Evolutionary conservation across 2,329 filamentous ascomycete species (phyloP).

Genomic region (Venturia carpophila): DNA sequence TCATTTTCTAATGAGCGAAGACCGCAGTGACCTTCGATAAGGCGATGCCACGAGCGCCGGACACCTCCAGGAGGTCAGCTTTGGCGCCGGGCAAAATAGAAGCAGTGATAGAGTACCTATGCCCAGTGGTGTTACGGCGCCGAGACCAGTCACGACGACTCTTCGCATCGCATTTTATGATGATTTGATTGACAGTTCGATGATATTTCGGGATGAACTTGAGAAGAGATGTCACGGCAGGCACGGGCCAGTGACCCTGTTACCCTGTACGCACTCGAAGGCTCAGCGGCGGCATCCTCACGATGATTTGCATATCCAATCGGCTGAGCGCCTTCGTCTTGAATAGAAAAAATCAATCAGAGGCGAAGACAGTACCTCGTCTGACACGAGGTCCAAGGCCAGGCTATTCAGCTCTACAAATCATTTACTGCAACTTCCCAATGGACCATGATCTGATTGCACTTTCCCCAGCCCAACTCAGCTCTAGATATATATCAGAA

Average conservation of each 20-base stretch:
- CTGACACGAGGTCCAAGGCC: too few species aligned
- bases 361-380: too few species aligned
- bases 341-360: too few species aligned
- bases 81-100: background rate
- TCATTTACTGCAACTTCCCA: background rate
- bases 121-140: conserved; percentile 59
- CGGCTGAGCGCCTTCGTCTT: too few species aligned
- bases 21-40: conserved; percentile 72
- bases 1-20: conserved; percentile 63
- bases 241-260: background rate
- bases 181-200: background rate
- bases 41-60: conserved; percentile 68
- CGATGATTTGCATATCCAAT: too few species aligned
- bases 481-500: background rate
- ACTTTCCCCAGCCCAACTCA: background rate
- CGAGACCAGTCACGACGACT: conserved; percentile 44
- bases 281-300: too few species aligned
- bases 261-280: too few species aligned
- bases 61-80: conserved; percentile 43
- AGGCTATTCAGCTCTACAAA: too few species aligned
- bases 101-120: conserved; percentile 46
- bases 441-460: background rate
- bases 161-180: conserved; percentile 39
- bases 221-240: background rate
- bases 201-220: background rate